Conservation (phyloP, 495 filamentous ascomycete genomes). For the Hyaloscypha variabilis region DNA sequence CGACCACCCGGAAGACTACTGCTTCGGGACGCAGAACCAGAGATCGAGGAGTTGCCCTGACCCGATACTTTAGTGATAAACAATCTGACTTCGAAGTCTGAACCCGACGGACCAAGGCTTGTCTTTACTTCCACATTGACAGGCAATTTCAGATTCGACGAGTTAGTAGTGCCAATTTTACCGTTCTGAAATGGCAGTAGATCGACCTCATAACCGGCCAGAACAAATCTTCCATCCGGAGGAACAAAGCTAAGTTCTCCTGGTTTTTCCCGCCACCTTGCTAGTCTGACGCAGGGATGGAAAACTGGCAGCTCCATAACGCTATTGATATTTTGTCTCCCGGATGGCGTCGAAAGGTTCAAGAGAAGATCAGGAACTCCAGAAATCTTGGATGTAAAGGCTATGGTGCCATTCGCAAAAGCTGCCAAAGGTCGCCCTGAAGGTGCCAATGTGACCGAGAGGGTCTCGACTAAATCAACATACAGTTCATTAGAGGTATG, state of each 20-base stretch:
- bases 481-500: slow-evolving; percentile 98
- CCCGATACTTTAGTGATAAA: slow-evolving; percentile 68
- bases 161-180: slow-evolving; percentile 32
- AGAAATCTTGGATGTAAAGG: slow-evolving; percentile 92
- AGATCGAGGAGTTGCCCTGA: slow-evolving; percentile 35
- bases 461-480: slow-evolving; percentile 90
- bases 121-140: slow-evolving; percentile 82
- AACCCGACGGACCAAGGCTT: slow-evolving; percentile 67
- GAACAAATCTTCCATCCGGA: slow-evolving; percentile 91
- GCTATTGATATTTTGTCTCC: slow-evolving; percentile 69
- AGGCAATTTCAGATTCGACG: slow-evolving; percentile 74
- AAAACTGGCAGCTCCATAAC: slow-evolving; percentile 91
- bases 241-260: slow-evolving; percentile 94
- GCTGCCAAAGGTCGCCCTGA: slow-evolving; percentile 86
- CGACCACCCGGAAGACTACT: slow-evolving; percentile 19
- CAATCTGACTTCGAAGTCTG: slow-evolving; percentile 89
- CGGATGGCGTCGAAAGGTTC: slow-evolving; percentile 75
- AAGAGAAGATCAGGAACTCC: slow-evolving; percentile 89
- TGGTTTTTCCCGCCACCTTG: slow-evolving; percentile 81
- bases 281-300: slow-evolving; percentile 90
- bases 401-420: slow-evolving; percentile 88
- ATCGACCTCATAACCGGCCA: slow-evolving; percentile 94
- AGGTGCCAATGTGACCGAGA: slow-evolving; percentile 84
- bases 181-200: slow-evolving; percentile 65
- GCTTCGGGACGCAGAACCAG: slow-evolving; percentile 25